Base-by-base conservation (phyloP, 768 basidiomycete genomes). In the Mycena amicta region DNA sequence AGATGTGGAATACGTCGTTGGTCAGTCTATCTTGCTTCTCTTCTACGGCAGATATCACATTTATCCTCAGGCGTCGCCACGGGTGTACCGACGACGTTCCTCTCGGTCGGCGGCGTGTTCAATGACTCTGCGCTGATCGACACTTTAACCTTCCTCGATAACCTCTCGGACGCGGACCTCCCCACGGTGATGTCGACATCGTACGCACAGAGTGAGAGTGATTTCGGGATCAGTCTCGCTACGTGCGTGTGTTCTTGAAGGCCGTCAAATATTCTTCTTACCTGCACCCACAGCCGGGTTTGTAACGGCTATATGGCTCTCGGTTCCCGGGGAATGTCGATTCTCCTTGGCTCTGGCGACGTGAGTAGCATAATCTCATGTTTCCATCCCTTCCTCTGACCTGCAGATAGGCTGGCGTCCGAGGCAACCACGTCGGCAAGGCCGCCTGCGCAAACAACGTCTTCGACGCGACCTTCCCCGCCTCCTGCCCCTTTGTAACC, bases 381-480 rank as follows among this genome's bases (percentile, higher is more conserved):
- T 28, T 40, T 22, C 33, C 39, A 28, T 31, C 22, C n/a, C 12
- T 50, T 23, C 26, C 40, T 27, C 53, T 47, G 30, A 47, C 23
- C 4, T 37, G 22, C 28, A 31, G 26, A 22, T 23, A 55, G 53
- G 55, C 30, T 45, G 55, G 55, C 22, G 55, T 56, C 33, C 55
- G 47, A 29, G 55, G 55, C 26, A n/a, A 50, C 47, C 28, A 31
- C 8, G 46, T 46, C 55, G 46, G 43, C 8, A 6, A n/a, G 8
- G 22, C 43, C 8, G 12, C 49, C 28, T 56, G 55, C 39, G 37
- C 46, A n/a, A 33, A 50, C 49, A 49, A 49, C 33, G 31, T 25
- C 12, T 83, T 84, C 68, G 33, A 67, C 5, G 70, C 74, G 4
- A 16, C 2, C 15, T 83, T 83, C 70, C 82, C 82, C 4, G 74